Evolutionary conservation across 305 asterid species (phyloP), one percentile per base, ranked within the genome.

Genomic region (Rubia balearica): DNA sequence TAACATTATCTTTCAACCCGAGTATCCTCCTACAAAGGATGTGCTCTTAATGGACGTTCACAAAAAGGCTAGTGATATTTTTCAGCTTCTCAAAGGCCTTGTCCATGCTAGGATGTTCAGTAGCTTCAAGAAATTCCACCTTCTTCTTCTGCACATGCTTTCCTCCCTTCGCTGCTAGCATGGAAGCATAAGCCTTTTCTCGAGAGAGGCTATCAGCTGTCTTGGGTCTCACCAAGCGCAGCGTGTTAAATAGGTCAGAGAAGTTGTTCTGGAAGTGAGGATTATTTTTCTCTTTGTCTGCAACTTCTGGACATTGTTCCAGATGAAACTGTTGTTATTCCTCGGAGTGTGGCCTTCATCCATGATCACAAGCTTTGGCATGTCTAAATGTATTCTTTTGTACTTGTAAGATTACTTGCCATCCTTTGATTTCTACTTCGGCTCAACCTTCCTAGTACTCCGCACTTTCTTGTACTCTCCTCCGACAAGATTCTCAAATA

Each of bases 291-390:
- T 85, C 17, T 71, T 62, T 0, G 91, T 85, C 62, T 76, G 43
- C 43, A 90, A 81, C 56, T 81, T 80, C 7, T 61, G 73, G 17
- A 88, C 74, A 9, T 77, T 81, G 24, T 82, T 84, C 87, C 88
- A 88, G 45, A 88, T 78, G 70, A 76, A 76, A 64, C 91, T 90
- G 43, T 71, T 73, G 33, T 74, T 64, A 60, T 82, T 90, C 5
- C 96, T 83, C 16, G 92, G 89, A 42, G 89, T 86, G 76, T 90
- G 96, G 6, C 95, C 92, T 74, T 90, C 95, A 30, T 90, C 93
- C 5, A 90, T 83, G 61, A 90, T 69, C 16, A 86, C 86, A 46
- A 90, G 53, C 8, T 85, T 84, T 22, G 95, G 91, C 67, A 53
- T 72, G 24, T 84, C 85, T 1, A 85, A 73, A 21, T 86, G 87